phyloP scores from a whole-genome alignment of 805 yeast species.

The Pichia scutulata region DNA sequence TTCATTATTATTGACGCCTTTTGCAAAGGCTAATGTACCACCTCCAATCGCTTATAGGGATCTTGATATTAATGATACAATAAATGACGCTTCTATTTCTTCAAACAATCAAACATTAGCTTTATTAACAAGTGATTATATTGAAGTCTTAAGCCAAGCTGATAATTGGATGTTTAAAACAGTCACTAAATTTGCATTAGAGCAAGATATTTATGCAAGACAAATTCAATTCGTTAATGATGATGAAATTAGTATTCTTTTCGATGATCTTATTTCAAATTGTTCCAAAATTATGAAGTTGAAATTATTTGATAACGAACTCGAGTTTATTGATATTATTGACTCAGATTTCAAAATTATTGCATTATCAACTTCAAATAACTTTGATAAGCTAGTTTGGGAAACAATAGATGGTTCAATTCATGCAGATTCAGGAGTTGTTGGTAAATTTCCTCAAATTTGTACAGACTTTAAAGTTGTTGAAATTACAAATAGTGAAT shows the following conservation, averaged over 20 bases:
- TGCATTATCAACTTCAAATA: slow-evolving; percentile 46
- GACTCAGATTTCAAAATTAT: slow-evolving; percentile 43
- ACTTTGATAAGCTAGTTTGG: slow-evolving; percentile 43
- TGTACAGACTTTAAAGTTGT: slow-evolving; percentile 53
- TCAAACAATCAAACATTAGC: slow-evolving; percentile 53
- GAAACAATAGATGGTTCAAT: slow-evolving; percentile 62
- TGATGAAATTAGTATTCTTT: slow-evolving; percentile 46
- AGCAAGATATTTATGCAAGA: slow-evolving; percentile 39
- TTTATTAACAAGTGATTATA: slow-evolving; percentile 39
- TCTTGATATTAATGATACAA: slow-evolving; percentile 44
- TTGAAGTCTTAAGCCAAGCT: slow-evolving; percentile 43
- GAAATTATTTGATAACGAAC: slow-evolving; percentile 35
- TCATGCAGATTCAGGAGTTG: slow-evolving; percentile 20
- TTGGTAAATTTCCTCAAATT: slow-evolving; percentile 58
- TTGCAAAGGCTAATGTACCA: slow-evolving; percentile 80
- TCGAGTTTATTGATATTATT: slow-evolving; percentile 37
- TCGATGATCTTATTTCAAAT: slow-evolving; percentile 35
- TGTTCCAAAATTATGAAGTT: slow-evolving; percentile 42
- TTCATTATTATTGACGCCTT: slow-evolving; percentile 67
- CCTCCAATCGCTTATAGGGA: slow-evolving; percentile 85
- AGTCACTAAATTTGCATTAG: slow-evolving; percentile 29
- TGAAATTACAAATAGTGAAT: slow-evolving; percentile 15
- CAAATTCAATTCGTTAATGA: slow-evolving; percentile 56
- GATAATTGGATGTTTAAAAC: slow-evolving; percentile 39
- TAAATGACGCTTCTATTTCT: slow-evolving; percentile 59